Percentiles rank a stretch among this genome's conserved stretches.
phyloP scores from a whole-genome alignment of 768 basidiomycete genomes.

The Auriscalpium orientale region DNA sequence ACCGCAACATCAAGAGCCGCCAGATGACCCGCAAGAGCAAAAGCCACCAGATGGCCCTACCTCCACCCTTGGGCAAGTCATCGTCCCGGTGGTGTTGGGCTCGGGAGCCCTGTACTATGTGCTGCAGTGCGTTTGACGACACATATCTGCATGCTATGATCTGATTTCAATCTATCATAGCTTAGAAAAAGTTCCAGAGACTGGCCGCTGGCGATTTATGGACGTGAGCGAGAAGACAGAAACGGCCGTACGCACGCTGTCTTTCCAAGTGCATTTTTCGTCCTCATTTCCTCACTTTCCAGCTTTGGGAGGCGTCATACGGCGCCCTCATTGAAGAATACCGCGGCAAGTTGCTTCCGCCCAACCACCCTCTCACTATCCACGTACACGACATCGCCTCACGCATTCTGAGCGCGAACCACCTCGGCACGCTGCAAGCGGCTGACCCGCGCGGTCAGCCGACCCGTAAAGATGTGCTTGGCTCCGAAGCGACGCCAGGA shows the following conservation, averaged over 20 bases:
- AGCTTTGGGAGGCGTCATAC: conserved; percentile 38
- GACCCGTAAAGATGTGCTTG: conserved; percentile 14
- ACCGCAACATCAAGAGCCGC: too few relatives aligned
- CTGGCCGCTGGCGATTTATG: conserved; percentile 87
- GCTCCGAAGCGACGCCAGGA: conserved; percentile 23
- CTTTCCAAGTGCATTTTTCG: neutral
- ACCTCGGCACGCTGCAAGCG: conserved; percentile 53
- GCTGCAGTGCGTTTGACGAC: neutral
- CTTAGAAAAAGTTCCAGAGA: conserved; percentile 79
- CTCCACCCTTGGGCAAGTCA: too few relatives aligned
- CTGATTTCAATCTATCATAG: conserved; percentile 28
- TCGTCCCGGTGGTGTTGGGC: too few relatives aligned
- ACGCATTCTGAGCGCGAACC: conserved; percentile 60
- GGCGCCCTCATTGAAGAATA: conserved; percentile 46
- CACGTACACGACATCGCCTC: conserved; percentile 66
- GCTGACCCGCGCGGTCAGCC: conserved; percentile 15
- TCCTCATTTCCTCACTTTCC: neutral
- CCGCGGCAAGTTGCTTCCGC: conserved; percentile 48
- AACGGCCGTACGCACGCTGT: conserved; percentile 31
- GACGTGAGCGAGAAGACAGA: conserved; percentile 56
- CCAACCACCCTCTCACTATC: conserved; percentile 53
- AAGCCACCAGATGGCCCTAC: too few relatives aligned
- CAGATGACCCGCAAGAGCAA: too few relatives aligned
- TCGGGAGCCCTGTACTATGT: neutral
- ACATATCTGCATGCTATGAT: neutral